Percentiles rank a stretch among this genome's conserved stretches.
phyloP scores from a whole-genome alignment of 1,284 basidiomycete species.

The Tilletia indica region DNA sequence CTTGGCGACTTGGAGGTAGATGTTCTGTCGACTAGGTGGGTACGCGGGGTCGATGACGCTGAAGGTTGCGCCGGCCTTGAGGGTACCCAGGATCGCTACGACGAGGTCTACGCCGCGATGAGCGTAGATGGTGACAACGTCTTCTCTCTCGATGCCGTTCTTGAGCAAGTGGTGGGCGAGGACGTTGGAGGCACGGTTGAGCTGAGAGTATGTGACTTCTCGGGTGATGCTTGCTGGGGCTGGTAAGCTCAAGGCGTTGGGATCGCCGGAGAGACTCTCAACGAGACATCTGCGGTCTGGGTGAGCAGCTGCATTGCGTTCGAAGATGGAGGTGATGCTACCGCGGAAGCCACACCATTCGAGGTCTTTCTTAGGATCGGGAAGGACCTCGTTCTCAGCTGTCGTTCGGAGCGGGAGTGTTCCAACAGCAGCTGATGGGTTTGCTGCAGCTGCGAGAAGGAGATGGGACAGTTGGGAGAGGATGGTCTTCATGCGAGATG shows the following conservation, averaged over 20 bases:
- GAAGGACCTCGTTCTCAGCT: slow-evolving; percentile 72
- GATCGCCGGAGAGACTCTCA: slow-evolving; percentile 62
- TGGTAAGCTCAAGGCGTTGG: slow-evolving; percentile 76
- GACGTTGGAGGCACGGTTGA: slow-evolving; percentile 82
- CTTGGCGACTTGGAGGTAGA: slow-evolving; percentile 89
- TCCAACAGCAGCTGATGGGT: slow-evolving; percentile 55
- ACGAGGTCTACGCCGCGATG: slow-evolving; percentile 94
- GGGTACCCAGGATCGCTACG: slow-evolving; percentile 91
- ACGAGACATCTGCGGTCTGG: slow-evolving; percentile 51
- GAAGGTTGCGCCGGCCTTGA: slow-evolving; percentile 96
- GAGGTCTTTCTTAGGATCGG: slow-evolving; percentile 79
- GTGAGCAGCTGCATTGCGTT: slow-evolving; percentile 45
- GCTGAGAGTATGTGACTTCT: slow-evolving; percentile 75
- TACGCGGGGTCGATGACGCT: slow-evolving; percentile 99
- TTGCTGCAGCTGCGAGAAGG: slow-evolving; percentile 68
- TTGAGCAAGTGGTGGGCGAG: slow-evolving; percentile 86
- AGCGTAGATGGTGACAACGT: slow-evolving; percentile 99
- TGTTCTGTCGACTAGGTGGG: slow-evolving; percentile 87
- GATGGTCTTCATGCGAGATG: slow-evolving; percentile 72
- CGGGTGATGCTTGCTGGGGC: slow-evolving; percentile 61
- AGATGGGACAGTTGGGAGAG: slow-evolving; percentile 83
- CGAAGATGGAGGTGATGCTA: slow-evolving; percentile 74
- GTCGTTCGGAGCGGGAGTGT: slow-evolving; percentile 59
- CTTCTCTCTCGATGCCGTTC: slow-evolving; percentile 82
- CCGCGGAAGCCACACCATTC: slow-evolving; percentile 98